phyloP scores from a whole-genome alignment of 2,329 filamentous ascomycete species.

The Nigrospora sphaerica region DNA sequence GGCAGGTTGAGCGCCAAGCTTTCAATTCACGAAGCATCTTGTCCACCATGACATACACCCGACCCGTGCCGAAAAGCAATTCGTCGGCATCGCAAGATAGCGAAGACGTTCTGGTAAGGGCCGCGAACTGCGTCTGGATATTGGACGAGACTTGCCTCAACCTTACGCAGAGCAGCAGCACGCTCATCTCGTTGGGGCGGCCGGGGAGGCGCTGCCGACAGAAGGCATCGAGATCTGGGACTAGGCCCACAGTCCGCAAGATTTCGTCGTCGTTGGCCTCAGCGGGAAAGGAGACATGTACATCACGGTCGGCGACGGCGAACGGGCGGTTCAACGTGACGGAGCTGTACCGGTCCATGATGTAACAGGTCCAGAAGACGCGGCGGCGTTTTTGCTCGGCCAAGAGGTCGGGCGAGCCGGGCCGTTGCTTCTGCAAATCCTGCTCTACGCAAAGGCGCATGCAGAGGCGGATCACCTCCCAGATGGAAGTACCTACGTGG shows the following conservation, averaged over 20 bases:
- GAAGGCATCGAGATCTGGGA: constrained; percentile 1
- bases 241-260: constrained; percentile 5
- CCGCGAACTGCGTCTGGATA: constrained; percentile 22
- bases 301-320: constrained; percentile 30
- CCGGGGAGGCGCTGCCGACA: constrained; percentile 4
- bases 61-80: constrained; percentile 8
- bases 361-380: constrained; percentile 37
- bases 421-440: constrained; percentile 20
- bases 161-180: constrained; percentile 29
- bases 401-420: constrained; percentile 9
- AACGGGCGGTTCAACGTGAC: constrained; percentile 32
- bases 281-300: constrained; percentile 26
- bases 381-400: constrained; percentile 28
- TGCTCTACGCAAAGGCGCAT: constrained; percentile 32
- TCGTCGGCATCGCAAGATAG: constrained; percentile 2
- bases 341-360: constrained; percentile 36
- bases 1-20: constrained; percentile 25
- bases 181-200: constrained; percentile 22
- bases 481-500: constrained; percentile 23
- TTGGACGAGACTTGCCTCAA: constrained; percentile 32
- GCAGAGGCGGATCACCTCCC: constrained; percentile 31
- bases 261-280: constrained; percentile 25
- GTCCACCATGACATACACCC: constrained; percentile 17
- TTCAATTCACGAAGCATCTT: constrained; percentile 25
- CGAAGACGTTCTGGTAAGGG: neutral